Evolutionary conservation across 2,329 filamentous ascomycete species (phyloP).

Genomic region (Trichoderma polysporum): DNA sequence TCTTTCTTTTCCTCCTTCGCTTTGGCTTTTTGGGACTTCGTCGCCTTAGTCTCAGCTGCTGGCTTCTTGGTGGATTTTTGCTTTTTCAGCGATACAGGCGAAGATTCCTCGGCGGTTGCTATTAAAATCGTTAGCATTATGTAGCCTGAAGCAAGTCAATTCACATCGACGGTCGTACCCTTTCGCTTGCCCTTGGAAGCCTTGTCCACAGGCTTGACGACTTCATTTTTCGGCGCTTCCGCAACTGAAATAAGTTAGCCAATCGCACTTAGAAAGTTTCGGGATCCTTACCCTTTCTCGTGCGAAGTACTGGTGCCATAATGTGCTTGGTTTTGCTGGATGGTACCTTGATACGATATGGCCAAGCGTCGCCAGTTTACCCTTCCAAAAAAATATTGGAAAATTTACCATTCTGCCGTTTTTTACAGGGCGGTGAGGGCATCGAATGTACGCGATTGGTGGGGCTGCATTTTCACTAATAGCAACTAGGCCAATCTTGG

Average conservation of each 20-base stretch:
- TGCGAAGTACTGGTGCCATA: slow-evolving; percentile 50
- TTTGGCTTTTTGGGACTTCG: slow-evolving; percentile 29
- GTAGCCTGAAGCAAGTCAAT: slow-evolving; percentile 25
- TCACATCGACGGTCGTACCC: slow-evolving; percentile 26
- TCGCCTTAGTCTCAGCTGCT: slow-evolving; percentile 36
- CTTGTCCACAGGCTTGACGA: slow-evolving; percentile 37
- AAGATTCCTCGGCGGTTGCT: slow-evolving; percentile 46
- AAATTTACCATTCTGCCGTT: slow-evolving; percentile 41
- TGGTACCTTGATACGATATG: background rate
- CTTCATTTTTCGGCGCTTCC: slow-evolving; percentile 34
- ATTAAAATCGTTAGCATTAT: background rate
- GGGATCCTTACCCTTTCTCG: slow-evolving; percentile 34
- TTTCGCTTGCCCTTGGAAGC: slow-evolving; percentile 39
- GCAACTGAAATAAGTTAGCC: slow-evolving; percentile 29
- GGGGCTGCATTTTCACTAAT: background rate
- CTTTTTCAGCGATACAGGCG: slow-evolving; percentile 46
- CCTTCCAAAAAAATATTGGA: slow-evolving; percentile 27
- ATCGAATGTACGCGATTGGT: slow-evolving; percentile 24
- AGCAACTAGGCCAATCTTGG: background rate
- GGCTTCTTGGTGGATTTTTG: slow-evolving; percentile 44
- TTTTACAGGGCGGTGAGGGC: slow-evolving; percentile 33
- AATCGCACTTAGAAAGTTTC: background rate
- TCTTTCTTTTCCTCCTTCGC: slow-evolving; percentile 29
- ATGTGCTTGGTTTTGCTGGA: slow-evolving; percentile 21
- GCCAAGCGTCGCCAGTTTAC: background rate